Evolutionary conservation across 2,329 filamentous ascomycete species (phyloP).

Genomic region (Botryotinia globosa): DNA sequence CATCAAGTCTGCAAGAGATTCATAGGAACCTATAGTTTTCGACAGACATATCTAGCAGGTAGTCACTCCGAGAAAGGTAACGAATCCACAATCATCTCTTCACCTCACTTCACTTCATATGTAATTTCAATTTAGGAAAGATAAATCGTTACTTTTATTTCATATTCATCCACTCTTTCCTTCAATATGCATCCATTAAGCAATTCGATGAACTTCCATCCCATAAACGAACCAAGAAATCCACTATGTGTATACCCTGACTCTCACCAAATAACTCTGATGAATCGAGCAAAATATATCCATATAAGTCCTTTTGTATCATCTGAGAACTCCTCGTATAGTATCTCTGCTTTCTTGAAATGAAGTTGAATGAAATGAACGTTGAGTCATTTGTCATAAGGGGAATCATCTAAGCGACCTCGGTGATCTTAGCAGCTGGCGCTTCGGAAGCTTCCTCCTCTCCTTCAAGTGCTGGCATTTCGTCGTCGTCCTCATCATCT

Average conservation of each 20-base stretch:
- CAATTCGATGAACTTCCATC: not conserved
- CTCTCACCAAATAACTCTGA: not conserved
- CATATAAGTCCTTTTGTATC: not conserved
- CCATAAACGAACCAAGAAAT: slow-evolving; percentile 7
- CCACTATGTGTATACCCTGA: slow-evolving; percentile 1
- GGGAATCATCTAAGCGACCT: slow-evolving; percentile 33
- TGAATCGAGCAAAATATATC: slow-evolving; percentile 2
- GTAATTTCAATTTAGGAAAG: not conserved
- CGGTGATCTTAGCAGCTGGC: slow-evolving; percentile 40
- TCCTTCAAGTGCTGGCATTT: slow-evolving; percentile 80
- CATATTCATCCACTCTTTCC: slow-evolving; percentile 2
- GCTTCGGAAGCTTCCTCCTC: slow-evolving; percentile 48
- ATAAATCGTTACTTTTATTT: slow-evolving; percentile 9
- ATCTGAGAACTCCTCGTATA: slow-evolving; percentile 7
- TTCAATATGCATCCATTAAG: not conserved
- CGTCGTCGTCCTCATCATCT: slow-evolving; percentile 62
- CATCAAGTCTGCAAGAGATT: not conserved
- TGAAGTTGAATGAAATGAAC: not conserved
- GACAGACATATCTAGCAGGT: not conserved
- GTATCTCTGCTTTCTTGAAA: slow-evolving; percentile 9
- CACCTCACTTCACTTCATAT: not conserved
- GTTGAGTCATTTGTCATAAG: not conserved
- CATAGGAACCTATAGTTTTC: not conserved
- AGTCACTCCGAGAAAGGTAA: not conserved
- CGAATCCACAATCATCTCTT: not conserved